Base-by-base conservation (phyloP, 2,329 filamentous ascomycete species). In the Colletotrichum tropicale region DNA sequence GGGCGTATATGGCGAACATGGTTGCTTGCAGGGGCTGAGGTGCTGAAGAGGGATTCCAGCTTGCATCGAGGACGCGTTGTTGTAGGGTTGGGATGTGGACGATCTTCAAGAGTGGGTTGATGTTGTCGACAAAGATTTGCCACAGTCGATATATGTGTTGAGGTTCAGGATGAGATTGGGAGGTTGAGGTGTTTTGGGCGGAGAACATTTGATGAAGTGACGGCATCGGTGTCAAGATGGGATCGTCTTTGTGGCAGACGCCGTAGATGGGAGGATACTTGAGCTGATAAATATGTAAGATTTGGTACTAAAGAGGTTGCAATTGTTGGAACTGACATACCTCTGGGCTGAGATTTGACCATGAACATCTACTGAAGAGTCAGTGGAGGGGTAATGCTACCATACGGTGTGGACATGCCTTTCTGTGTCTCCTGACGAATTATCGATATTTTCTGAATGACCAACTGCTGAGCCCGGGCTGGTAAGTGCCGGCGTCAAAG, bases 31-130 rank as follows among this genome's bases (percentile, higher is more conserved):
- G 74, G 0, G 80, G 65, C 2, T 80, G 80, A 0, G 80, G 61
- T 2, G 77, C 66, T 1, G 52, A 62, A 1, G 30, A 8, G 0
- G 76, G 60, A 16, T 83, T 78, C 81, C 81, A 83, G 8, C 74
- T 79, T 3, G 81, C 82, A 9, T 84, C 80, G 2, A 83, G 32
- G 5, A 84, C 78, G 15, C 80, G 79, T 18, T 82, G 80, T 15
- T 84, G 81, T 2, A 83, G 74, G 5, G 79, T 83, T 10, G 83
- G 83, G 2, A 82, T 78, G 43, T 84, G 83, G 0, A 83, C 38
- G 4, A 84, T 79, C 70, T 83, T 84, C 15, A 78, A 76, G 0
- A 85, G 71, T 0, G 82, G 83, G 15, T 85, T 82, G 34, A 83
- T 80, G 0, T 72, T 77, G 43, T 84, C 83, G 16, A 83, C 78